Percentiles rank a stretch among this genome's conserved stretches.
Conservation (phyloP, 352 stramenopile species). For the Globisporangium sylvaticum region DNA sequence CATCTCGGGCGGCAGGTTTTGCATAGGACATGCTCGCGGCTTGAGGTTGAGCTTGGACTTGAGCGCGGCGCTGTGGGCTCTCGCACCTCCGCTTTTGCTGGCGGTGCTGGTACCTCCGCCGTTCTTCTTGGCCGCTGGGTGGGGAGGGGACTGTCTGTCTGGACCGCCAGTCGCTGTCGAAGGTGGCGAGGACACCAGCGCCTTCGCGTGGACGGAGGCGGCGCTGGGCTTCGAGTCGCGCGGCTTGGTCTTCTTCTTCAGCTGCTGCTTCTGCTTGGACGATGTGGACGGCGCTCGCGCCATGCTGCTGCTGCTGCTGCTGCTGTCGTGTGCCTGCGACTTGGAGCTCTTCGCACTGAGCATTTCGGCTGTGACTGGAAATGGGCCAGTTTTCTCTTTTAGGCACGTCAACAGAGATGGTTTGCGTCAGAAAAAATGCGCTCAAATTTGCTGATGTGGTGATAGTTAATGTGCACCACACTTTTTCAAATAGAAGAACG, state of each 20-base stretch:
- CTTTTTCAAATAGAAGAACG: background rate
- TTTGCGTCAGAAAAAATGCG: background rate
- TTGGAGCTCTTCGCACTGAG: conserved; percentile 7
- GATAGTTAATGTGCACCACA: background rate
- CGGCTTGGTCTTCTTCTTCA: conserved; percentile 3
- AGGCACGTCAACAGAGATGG: background rate
- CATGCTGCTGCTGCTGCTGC: background rate
- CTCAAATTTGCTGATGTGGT: background rate
- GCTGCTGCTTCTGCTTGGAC: background rate
- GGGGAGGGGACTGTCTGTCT: background rate
- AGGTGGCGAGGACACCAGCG: background rate
- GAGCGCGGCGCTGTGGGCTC: background rate
- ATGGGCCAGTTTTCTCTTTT: background rate
- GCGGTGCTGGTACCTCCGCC: background rate
- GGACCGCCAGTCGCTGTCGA: background rate
- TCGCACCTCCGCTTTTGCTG: background rate
- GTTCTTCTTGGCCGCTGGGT: background rate
- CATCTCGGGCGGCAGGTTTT: conserved; percentile 38
- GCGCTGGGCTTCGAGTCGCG: background rate
- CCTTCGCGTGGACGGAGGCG: background rate
- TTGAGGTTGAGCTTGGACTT: background rate
- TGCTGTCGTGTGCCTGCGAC: background rate
- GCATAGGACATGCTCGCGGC: conserved; percentile 6
- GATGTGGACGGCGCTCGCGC: conserved; percentile 2
- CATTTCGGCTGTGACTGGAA: background rate